These are phyloP conservation scores for Fusarium sacchari DNA, from an alignment of 2,329 filamentous ascomycete species.

Conservation along the genomic window DNA sequence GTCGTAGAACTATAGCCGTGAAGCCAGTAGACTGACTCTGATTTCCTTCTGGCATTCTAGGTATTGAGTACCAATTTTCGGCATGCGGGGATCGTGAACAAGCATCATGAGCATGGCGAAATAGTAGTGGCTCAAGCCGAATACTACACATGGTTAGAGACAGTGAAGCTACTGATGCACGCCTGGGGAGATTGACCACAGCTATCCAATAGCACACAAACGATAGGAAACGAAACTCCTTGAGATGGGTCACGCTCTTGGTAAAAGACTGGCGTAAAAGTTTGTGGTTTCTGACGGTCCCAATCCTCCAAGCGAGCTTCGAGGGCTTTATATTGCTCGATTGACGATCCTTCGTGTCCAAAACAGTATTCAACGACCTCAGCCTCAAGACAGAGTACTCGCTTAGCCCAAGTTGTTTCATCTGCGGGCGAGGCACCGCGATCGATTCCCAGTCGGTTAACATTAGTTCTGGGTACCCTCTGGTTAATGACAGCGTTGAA, in stretches of 20 bases:
- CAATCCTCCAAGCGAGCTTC: background rate
- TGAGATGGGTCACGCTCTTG: background rate
- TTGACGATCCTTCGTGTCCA: background rate
- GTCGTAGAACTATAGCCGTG: rapidly evolving
- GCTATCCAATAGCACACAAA: background rate
- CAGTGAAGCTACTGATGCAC: no score
- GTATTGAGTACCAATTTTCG: background rate
- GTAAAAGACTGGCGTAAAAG: background rate
- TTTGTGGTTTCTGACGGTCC: background rate
- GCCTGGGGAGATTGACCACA: background rate
- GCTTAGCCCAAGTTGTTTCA: background rate
- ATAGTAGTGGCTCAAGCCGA: background rate
- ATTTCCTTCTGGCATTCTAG: background rate
- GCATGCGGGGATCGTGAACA: background rate
- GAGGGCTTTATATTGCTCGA: background rate
- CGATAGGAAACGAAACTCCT: background rate
- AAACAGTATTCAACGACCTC: background rate
- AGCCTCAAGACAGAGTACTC: background rate
- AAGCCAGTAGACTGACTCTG: background rate
- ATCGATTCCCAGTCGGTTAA: background rate
- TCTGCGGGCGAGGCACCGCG: background rate
- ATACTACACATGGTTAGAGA: background rate
- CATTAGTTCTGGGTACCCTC: background rate
- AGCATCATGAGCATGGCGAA: background rate
- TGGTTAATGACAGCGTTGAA: background rate